These are phyloP conservation scores for Nematocida ironsii DNA, from an alignment of 371 early-diverging fungal species.

Conservation along the genomic window DNA sequence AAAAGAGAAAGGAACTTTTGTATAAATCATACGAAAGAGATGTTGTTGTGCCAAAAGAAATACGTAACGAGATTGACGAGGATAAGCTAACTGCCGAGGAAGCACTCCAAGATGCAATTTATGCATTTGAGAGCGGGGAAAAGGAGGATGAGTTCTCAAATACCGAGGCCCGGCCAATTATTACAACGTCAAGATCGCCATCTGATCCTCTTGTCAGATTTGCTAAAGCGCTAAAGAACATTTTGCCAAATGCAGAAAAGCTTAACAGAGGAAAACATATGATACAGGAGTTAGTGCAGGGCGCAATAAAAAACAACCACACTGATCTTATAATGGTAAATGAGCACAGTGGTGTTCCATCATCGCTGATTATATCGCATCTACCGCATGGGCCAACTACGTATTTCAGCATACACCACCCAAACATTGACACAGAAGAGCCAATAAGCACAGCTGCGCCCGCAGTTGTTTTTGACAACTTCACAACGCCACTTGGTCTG, in stretches of 20 bases:
- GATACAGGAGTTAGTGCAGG: slow-evolving; percentile 75
- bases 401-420: slow-evolving; percentile 81
- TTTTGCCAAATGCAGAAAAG: slow-evolving; percentile 90
- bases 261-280: slow-evolving; percentile 93
- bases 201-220: slow-evolving; percentile 85
- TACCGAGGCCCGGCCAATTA: slow-evolving; percentile 78
- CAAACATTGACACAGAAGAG: slow-evolving; percentile 18
- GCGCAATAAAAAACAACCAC: slow-evolving; percentile 76
- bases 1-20: slow-evolving; percentile 45
- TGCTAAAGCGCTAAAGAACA: slow-evolving; percentile 90
- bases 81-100: slow-evolving; percentile 53
- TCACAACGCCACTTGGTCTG: slow-evolving; percentile 48
- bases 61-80: slow-evolving; percentile 56
- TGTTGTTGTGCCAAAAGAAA: slow-evolving; percentile 53
- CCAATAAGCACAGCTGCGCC: slow-evolving; percentile 36
- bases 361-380: slow-evolving; percentile 87
- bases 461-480: slow-evolving; percentile 53
- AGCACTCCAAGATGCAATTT: slow-evolving; percentile 48
- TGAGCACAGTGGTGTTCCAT: slow-evolving; percentile 92
- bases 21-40: slow-evolving; percentile 53
- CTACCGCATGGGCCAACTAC: slow-evolving; percentile 96
- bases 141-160: slow-evolving; percentile 56
- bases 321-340: slow-evolving; percentile 90
- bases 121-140: slow-evolving; percentile 26
- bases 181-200: slow-evolving; percentile 94